A percentile compares a stretch with the other conserved stretches of the same genome.
Evolutionary conservation across 768 basidiomycete genomes (phyloP).

Genomic region (Leccinum variicolor): DNA sequence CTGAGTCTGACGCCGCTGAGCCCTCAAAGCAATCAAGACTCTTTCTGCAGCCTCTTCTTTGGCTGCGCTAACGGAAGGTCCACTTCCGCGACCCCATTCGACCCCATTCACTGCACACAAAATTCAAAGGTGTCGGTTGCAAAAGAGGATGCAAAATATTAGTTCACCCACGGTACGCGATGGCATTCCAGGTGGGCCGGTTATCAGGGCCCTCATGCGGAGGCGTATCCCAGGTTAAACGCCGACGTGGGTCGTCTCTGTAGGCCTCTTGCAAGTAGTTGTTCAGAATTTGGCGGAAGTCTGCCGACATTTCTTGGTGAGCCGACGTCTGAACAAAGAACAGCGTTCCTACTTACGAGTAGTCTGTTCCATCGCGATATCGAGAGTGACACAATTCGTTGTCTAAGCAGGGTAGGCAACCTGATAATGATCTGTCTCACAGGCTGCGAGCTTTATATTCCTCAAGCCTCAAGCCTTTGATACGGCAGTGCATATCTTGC

Average conservation of each 20-base stretch:
- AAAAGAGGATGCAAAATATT: background rate
- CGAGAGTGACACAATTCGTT: background rate
- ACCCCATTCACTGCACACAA: slow-evolving; percentile 13
- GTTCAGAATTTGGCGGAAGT: slow-evolving; percentile 21
- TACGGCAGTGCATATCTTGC: slow-evolving; percentile 13
- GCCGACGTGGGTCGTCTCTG: slow-evolving; percentile 11
- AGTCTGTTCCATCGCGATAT: slow-evolving; percentile 3
- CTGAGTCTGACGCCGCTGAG: background rate
- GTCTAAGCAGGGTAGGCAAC: background rate
- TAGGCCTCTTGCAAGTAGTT: slow-evolving; percentile 19
- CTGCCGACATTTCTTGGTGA: slow-evolving; percentile 8
- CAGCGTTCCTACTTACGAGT: slow-evolving; percentile 8
- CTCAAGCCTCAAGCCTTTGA: background rate
- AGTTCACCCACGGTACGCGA: slow-evolving; percentile 19
- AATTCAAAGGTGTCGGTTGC: background rate
- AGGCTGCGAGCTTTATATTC: slow-evolving; percentile 15
- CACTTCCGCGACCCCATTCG: slow-evolving; percentile 23
- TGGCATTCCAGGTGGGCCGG: slow-evolving; percentile 22
- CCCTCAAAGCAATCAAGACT: slow-evolving; percentile 14
- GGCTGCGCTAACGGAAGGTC: slow-evolving; percentile 15
- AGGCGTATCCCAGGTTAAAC: slow-evolving; percentile 17
- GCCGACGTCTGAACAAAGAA: background rate
- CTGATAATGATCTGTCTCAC: background rate
- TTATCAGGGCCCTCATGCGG: slow-evolving; percentile 16
- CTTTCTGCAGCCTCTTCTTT: slow-evolving; percentile 21